phyloP scores from a whole-genome alignment of 495 filamentous ascomycete species.

The Hyaloscypha hepaticicola region DNA sequence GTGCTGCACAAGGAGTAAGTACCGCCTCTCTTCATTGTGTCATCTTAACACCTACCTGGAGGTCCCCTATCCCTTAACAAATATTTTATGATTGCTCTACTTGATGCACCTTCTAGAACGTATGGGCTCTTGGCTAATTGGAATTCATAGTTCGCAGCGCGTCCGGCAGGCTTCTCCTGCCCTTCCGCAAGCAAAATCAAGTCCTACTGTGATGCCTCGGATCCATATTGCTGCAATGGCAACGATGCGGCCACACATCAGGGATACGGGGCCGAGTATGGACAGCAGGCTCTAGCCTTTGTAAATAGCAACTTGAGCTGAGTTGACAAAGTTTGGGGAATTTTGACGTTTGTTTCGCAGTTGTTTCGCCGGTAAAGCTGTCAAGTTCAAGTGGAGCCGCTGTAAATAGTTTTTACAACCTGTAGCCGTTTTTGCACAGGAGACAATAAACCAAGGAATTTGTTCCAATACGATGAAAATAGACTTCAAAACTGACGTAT shows the following conservation, averaged over 20 bases:
- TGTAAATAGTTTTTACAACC: no score
- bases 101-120: background rate
- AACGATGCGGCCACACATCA: constrained; percentile 56
- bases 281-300: constrained; percentile 53
- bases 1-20: constrained; percentile 56
- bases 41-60: background rate
- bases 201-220: constrained; percentile 60
- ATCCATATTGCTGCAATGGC: constrained; percentile 66
- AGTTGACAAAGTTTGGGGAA: no score
- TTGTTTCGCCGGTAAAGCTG: no score
- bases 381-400: no score
- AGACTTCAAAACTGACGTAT: no score
- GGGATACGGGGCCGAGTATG: constrained; percentile 60
- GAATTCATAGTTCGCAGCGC: constrained; percentile 48
- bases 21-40: background rate
- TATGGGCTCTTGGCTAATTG: background rate
- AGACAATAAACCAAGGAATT: no score
- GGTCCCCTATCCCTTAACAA: no score
- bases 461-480: no score
- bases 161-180: constrained; percentile 56
- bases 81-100: no score
- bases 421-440: no score
- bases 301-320: constrained; percentile 46
- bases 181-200: constrained; percentile 52
- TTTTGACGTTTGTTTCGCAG: no score